Base-by-base conservation (phyloP, 805 yeast species). In the Myxozyma vanderwaltii region DNA sequence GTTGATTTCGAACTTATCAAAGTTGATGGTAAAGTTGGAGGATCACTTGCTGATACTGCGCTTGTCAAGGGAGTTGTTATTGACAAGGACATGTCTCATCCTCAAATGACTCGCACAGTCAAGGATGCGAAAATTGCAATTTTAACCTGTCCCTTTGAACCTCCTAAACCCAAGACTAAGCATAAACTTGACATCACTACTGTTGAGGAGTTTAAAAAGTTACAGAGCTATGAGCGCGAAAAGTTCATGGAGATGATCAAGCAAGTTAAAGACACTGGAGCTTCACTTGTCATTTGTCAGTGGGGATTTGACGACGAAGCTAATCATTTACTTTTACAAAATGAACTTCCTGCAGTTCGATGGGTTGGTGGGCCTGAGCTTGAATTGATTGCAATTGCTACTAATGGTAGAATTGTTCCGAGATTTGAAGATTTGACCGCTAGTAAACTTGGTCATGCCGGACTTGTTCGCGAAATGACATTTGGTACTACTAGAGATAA, bases 241-340 rank as follows among this genome's bases (percentile, higher is more conserved):
- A 91, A 90, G 74, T 94, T 94, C 72, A 82, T 80, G 71, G 90
- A 89, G 73, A 94, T 94, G 99, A 91, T 94, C 60, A 80, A 86
- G 60, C 77, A 80, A 63, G 95, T 94, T 56, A 91, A 94, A 76
- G 82, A 81, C 26, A 81, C 96, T 0, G 98, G 98, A 43, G 98
- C 99, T 29, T 92, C 91, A 74, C 83, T 92, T 56, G 99, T 92
- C 53, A 92, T 95, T 40, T 94, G 99, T 77, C 99, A 92, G 78
- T 92, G 99, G 99, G 99, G 99, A 17, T 94, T 92, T 70, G 99
- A 92, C 74, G 99, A 92, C 74, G 99, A 92, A 78, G 98, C 98
- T 43, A 92, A 92, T 76, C 97, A 94, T 75, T 77, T 94, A 72
- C 80, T 94, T 61, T 79, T 91, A 67, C 88, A 92, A 69, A 90